Evolutionary conservation across 805 yeast genomes (phyloP).

Genomic region (Candida sithepensis): DNA sequence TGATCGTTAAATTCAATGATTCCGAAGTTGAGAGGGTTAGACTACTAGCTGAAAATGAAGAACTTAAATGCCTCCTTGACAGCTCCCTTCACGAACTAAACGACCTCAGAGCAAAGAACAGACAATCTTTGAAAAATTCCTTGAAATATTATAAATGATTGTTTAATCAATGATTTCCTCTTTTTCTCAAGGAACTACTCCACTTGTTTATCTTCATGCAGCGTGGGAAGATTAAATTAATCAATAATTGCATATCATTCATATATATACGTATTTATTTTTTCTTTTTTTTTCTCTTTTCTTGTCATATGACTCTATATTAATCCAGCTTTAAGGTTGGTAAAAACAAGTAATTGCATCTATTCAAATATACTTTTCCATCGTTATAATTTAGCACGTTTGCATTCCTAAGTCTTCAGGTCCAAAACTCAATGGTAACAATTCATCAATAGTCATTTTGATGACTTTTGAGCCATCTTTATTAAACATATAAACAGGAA

Average conservation of each 20-base stretch:
- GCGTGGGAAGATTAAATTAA: not conserved
- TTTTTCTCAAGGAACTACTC: no score
- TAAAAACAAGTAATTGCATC: not conserved
- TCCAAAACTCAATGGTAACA: constrained; percentile 84
- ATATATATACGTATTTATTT: not conserved
- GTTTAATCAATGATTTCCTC: not conserved
- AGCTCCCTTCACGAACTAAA: constrained; percentile 20
- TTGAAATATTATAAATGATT: not conserved
- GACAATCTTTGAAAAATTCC: constrained; percentile 2
- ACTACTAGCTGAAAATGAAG: constrained; percentile 21
- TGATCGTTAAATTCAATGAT: constrained; percentile 17
- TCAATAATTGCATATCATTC: not conserved
- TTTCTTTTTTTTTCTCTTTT: not conserved
- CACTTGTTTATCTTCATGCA: no score
- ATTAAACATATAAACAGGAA: constrained; percentile 70
- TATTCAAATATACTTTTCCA: not conserved
- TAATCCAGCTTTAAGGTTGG: not conserved
- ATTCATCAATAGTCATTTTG: constrained; percentile 50
- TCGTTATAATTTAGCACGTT: not conserved
- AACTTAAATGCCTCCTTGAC: constrained; percentile 24
- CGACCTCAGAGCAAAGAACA: constrained; percentile 14
- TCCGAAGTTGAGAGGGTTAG: constrained; percentile 22
- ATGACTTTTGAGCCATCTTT: constrained; percentile 43
- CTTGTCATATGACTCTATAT: not conserved
- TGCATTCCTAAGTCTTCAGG: constrained; percentile 53